phyloP scores from a whole-genome alignment of 139 green algal genomes.

The Chlorella sorokiniana region DNA sequence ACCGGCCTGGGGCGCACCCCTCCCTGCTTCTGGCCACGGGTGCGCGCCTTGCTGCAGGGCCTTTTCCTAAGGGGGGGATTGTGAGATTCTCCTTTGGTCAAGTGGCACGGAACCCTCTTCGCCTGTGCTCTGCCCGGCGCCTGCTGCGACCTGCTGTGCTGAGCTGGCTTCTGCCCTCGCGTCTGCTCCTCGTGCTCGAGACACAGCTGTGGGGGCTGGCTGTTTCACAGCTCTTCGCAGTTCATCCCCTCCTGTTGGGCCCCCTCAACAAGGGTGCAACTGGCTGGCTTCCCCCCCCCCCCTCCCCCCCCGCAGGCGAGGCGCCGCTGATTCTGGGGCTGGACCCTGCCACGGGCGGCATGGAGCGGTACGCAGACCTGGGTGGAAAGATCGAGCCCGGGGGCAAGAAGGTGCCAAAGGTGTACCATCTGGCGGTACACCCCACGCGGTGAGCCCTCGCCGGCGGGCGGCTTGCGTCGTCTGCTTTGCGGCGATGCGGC shows the following conservation, averaged over 20 bases:
- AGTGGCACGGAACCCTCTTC: no score
- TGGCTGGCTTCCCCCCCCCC: no score
- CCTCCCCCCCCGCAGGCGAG: slow-evolving; percentile 27
- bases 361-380: slow-evolving; percentile 30
- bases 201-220: no score
- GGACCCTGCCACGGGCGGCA: slow-evolving; percentile 31
- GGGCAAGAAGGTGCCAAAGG: slow-evolving; percentile 63
- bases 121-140: no score
- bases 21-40: slow-evolving; percentile 46
- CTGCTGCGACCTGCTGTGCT: no score
- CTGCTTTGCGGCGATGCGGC: no score
- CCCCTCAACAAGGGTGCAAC: no score
- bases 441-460: slow-evolving; percentile 48
- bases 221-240: no score
- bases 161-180: no score
- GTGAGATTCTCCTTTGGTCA: neutral
- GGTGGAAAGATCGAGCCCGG: slow-evolving; percentile 43
- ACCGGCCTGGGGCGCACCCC: slow-evolving; percentile 38
- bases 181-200: no score
- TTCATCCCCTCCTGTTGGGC: no score
- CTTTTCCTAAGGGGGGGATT: neutral
- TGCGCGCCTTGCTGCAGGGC: slow-evolving; percentile 11
- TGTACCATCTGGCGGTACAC: slow-evolving; percentile 62
- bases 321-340: slow-evolving; percentile 34
- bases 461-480: no score